Evolutionary conservation across 306 rosid species (phyloP).

Genomic region (Glycyrrhiza uralensis): DNA sequence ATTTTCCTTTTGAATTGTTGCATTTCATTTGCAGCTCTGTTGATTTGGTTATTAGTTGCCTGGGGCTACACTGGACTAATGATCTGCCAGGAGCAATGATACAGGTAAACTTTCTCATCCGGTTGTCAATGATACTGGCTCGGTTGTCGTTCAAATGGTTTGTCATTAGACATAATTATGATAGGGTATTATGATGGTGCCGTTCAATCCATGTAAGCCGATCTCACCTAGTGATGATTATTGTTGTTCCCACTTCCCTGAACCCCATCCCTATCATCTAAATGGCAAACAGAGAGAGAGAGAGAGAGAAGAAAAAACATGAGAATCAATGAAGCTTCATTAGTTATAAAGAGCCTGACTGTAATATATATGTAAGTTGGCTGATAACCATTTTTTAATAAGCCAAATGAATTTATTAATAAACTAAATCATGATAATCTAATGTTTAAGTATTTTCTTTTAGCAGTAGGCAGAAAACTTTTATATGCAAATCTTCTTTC

Average conservation of each 20-base stretch:
- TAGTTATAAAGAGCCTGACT: not conserved
- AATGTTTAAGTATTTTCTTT: conserved; percentile 6
- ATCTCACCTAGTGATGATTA: not conserved
- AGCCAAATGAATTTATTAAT: no score
- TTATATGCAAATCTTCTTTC: not conserved
- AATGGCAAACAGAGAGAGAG: not conserved
- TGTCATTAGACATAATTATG: not conserved
- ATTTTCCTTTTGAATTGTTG: conserved; percentile 20
- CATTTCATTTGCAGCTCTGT: conserved; percentile 61
- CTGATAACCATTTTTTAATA: no score
- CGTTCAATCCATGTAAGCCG: not conserved
- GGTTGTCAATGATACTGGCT: not conserved
- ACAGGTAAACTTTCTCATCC: conserved; percentile 45
- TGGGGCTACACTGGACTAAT: conserved; percentile 98
- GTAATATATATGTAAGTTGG: not conserved
- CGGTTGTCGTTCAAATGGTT: not conserved
- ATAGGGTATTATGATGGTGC: not conserved
- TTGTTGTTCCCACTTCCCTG: not conserved
- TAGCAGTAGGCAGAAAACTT: not conserved
- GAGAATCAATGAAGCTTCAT: not conserved
- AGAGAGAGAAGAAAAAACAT: not conserved
- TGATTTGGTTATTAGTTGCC: conserved; percentile 86
- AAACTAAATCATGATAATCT: not conserved
- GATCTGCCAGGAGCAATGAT: conserved; percentile 99
- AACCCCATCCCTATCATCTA: not conserved